Evolutionary conservation across 1,284 basidiomycete species (phyloP).

Genomic region (Ustilago bromivora): DNA sequence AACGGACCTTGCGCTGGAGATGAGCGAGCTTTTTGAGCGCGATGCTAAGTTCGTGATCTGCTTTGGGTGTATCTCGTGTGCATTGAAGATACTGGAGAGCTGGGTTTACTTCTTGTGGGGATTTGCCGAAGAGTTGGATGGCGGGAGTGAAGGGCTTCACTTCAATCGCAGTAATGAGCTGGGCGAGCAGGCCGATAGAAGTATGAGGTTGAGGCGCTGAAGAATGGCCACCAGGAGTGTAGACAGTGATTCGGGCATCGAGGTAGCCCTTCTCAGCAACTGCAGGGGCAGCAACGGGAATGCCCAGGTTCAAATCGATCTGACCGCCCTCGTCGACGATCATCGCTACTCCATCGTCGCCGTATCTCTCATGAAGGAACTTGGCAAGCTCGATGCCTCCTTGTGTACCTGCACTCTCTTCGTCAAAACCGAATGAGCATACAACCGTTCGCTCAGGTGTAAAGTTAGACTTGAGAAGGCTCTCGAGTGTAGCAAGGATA

Average conservation of each 20-base stretch:
- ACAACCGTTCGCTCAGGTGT: conserved; percentile 72
- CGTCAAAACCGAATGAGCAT: conserved; percentile 78
- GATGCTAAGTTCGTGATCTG: conserved; percentile 71
- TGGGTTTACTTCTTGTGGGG: conserved; percentile 64
- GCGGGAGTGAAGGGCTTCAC: conserved; percentile 72
- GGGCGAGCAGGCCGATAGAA: conserved; percentile 77
- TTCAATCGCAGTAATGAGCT: conserved; percentile 75
- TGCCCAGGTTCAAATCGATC: conserved; percentile 42
- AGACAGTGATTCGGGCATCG: conserved; percentile 50
- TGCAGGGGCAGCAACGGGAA: conserved; percentile 71
- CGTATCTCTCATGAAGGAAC: conserved; percentile 52
- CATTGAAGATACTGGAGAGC: conserved; percentile 72
- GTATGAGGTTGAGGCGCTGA: conserved; percentile 75
- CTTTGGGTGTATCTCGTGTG: conserved; percentile 73
- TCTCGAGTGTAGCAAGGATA: conserved; percentile 72
- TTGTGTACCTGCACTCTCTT: conserved; percentile 72
- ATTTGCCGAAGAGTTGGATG: conserved; percentile 58
- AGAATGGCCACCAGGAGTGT: conserved; percentile 77
- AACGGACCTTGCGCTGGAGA: conserved; percentile 15
- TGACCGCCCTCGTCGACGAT: conserved; percentile 64
- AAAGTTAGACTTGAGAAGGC: conserved; percentile 70
- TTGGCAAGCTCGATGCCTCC: conserved; percentile 58
- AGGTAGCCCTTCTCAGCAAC: conserved; percentile 78
- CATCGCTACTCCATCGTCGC: conserved; percentile 54
- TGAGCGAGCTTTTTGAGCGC: conserved; percentile 71